Evolutionary conservation across 768 basidiomycete species (phyloP).

Genomic region (Hypsizygus marmoreus): DNA sequence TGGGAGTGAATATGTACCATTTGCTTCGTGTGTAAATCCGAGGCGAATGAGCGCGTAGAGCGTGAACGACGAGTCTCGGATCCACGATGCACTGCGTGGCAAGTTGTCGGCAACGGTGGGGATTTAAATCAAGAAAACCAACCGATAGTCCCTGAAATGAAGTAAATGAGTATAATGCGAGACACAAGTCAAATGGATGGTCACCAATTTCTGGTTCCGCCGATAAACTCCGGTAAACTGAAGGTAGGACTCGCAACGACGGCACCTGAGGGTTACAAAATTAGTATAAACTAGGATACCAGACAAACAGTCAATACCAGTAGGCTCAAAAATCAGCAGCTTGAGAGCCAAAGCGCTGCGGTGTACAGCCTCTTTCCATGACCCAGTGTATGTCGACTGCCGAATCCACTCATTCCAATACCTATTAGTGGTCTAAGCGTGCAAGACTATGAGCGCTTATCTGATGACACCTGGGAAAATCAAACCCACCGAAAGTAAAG

Average conservation of each 20-base stretch:
- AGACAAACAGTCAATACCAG: slow-evolving; percentile 43
- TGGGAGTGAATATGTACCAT: slow-evolving; percentile 48
- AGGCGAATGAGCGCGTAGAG: slow-evolving; percentile 92
- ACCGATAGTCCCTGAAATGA: slow-evolving; percentile 62
- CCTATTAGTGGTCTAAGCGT: slow-evolving; percentile 58
- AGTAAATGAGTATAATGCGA: background rate
- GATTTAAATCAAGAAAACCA: background rate
- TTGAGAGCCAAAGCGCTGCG: slow-evolving; percentile 94
- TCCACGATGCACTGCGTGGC: slow-evolving; percentile 70
- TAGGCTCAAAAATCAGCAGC: slow-evolving; percentile 90
- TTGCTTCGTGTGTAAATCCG: slow-evolving; percentile 92
- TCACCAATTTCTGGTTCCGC: slow-evolving; percentile 87
- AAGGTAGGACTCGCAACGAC: slow-evolving; percentile 96
- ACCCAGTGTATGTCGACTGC: slow-evolving; percentile 86
- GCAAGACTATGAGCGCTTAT: background rate
- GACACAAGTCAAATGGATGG: slow-evolving; percentile 12
- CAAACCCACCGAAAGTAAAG: slow-evolving; percentile 44
- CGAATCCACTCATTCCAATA: slow-evolving; percentile 93
- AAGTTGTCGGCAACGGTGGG: background rate
- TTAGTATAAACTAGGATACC: background rate
- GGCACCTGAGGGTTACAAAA: slow-evolving; percentile 52
- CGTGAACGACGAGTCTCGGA: slow-evolving; percentile 95
- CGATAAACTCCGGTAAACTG: slow-evolving; percentile 89
- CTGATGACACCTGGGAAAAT: background rate
- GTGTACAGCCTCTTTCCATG: slow-evolving; percentile 95